Base-by-base conservation (phyloP, 2,329 filamentous ascomycete species). In the Sporothrix schenckii region DNA sequence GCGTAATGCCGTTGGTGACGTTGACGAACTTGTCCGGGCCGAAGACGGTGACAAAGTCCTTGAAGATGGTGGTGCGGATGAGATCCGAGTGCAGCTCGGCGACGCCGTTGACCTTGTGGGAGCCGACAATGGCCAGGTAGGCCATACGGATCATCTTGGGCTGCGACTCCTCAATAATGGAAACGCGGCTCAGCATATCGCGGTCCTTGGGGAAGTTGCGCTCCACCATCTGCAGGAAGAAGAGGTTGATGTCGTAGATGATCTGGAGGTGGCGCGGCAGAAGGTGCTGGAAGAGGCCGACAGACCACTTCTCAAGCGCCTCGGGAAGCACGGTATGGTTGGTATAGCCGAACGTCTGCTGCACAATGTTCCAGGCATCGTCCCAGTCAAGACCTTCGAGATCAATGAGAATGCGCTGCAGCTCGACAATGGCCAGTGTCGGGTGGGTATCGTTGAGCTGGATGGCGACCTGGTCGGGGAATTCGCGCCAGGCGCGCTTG, bases 101-200 rank as follows among this genome's bases (percentile, higher is more conserved):
- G 49, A 99, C 95, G 79, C 95, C 95, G 76, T 99, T 99, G 83
- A 99, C 94, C 84, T 98, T 99, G 88, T 98, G 95, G 49, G 95
- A 98, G 63, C 95, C 95, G 76, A 99, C 93, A 78, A 98, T 91
- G 73, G 95, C 95, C 67, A 99, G 84, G 80, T 88, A 95, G 2
- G 95, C 95, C 95, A 99, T 99, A 79, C 94, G 91, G 72, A 99
- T 90, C 92, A 97, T 97, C 87, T 98, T 97, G 56, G 94, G 92
- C 79, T 96, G 91, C 5, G 92, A 93, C 80, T 99, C 95, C 80
- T 99, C 95, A 72, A 99, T 97, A 77, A 99, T 96, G 5, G 94
- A 98, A n/a, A 98, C 93, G 50, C 92, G 87, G 16, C 85, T 79
- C 47, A 99, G 88, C 74, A 99, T 85, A 1, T 97, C 94, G 70